A percentile compares a stretch with the other conserved stretches of the same genome.
Conservation (phyloP, 805 yeast genomes). For the Pichia insulana region DNA sequence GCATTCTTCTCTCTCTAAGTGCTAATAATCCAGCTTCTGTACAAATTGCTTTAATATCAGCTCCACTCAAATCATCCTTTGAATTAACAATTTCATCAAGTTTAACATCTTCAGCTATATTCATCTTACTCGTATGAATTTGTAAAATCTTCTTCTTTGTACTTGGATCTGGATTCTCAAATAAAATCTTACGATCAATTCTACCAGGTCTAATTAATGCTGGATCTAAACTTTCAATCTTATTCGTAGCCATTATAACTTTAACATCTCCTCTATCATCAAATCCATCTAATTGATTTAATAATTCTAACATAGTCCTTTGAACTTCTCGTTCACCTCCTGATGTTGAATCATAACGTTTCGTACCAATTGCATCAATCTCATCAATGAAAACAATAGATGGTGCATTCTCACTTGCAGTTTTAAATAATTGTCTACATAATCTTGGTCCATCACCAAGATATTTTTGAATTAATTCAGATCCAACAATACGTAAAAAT, state of each 20-base stretch:
- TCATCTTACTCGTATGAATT: conserved; percentile 92
- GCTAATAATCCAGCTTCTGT: conserved; percentile 97
- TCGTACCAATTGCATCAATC: conserved; percentile 98
- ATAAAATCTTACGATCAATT: conserved; percentile 90
- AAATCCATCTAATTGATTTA: conserved; percentile 93
- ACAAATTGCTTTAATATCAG: conserved; percentile 95
- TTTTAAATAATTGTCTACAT: conserved; percentile 88
- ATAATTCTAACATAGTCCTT: conserved; percentile 92
- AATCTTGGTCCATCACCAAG: conserved; percentile 97
- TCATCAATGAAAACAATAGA: conserved; percentile 98
- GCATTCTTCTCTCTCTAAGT: conserved; percentile 94
- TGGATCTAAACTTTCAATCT: conserved; percentile 88
- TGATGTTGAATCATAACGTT: conserved; percentile 82
- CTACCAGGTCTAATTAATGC: conserved; percentile 96
- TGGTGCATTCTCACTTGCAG: conserved; percentile 96
- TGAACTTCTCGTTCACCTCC: conserved; percentile 98
- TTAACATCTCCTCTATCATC: conserved; percentile 96
- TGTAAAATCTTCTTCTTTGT: conserved; percentile 88
- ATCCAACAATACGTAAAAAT: conserved; percentile 91
- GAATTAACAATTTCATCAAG: conserved; percentile 81
- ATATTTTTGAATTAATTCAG: conserved; percentile 93
- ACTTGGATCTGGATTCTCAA: conserved; percentile 90
- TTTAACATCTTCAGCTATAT: conserved; percentile 77
- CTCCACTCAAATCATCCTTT: conserved; percentile 93
- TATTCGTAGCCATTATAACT: conserved; percentile 97